Base-by-base conservation (phyloP, 2,329 filamentous ascomycete species). In the Penicillium palitans region DNA sequence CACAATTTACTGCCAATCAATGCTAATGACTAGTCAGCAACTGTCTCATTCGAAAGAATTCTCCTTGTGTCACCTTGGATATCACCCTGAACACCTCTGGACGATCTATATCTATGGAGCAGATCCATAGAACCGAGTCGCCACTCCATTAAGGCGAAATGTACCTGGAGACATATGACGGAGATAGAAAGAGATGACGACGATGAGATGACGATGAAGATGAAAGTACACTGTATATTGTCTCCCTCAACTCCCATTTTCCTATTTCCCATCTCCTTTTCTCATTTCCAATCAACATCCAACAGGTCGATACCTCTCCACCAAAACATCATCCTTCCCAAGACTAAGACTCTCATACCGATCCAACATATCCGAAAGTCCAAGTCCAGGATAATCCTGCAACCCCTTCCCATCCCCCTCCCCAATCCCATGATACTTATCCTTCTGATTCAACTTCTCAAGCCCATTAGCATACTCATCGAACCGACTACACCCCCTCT, bases 281-380 rank as follows among this genome's bases (percentile, higher is more conserved):
- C 33, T 6, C 33, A 8, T 35, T 8, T 60, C 31, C 31, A 4
- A 33, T 33, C 25, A 65, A 45, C 57, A 58, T 2, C 39, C 53
- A 21, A 33, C 50, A 9, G 58, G 58, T 6, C 60, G 62, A 44
- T 50, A 49, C 55, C 69, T 59, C 51, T 68, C 65, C 6, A 60
- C 44, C 17, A 67, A 58, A 9, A 71, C 57, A 42, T 70, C 66
- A 44, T 75, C 72, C 44, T 73, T 74, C 3, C 74, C 74, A 49
- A 76, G 47, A 57, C 73, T 76, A 55, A 76, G 59, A 57, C 68
- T 73, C 55, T 76, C 74, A 55, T 76, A 76, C 3, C 68, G 68
- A 59, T 74, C 72, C 40, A 76, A 63, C 74, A 76, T 76, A 25
- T 75, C 73, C 17, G 66, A 72, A 2, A 76, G 61, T 8, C 66